Base-by-base conservation (phyloP, 176 grass and related monocot species). In the Zizania latifolia region DNA sequence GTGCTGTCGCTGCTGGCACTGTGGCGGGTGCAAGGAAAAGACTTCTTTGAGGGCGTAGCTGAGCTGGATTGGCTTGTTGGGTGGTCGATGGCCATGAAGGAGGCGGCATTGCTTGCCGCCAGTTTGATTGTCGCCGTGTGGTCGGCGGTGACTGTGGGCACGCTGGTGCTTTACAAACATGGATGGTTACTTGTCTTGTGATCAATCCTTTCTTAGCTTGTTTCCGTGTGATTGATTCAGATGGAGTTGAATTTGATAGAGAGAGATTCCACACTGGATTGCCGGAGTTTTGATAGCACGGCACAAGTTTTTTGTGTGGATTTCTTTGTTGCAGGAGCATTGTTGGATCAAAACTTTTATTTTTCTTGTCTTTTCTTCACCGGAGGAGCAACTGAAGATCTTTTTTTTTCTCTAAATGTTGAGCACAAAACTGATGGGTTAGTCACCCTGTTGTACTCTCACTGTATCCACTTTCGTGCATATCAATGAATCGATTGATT, bases 101-200 rank as follows among this genome's bases (percentile, higher is more conserved):
- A 92, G 39, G 86, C 86, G 12, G 86, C 86, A 63, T 86, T 94
- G 86, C 88, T 99, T 30, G 81, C 86, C 0, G 86, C 91, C 2
- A 77, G 86, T 74, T 99, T 91, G 95, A 51, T 94, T 1, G 37
- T 88, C 63, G 84, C 84, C 8, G 62, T 82, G 54, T 93, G 89
- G 84, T 88, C 91, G 2, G 27, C 78, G 22, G 66, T 88, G 46
- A 92, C 84, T 1, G 73, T 97, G 76, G 65, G 54, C 17, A 82
- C 58, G 10, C 95, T 99, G 1, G 38, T 90, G 31, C 70, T 79
- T 79, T 94, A 99, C 74, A 88, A 93, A 50, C 86, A 74, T 51
- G 89, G 95, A 60, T 90, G 89, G 82, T 74, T 90, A 53, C 78
- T 92, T 10, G 86, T 99, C 74, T 94, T 79, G 24, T 99, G 82